Evolutionary conservation across 2,329 filamentous ascomycete genomes (phyloP).

Genomic region (Fusarium tricinctum): DNA sequence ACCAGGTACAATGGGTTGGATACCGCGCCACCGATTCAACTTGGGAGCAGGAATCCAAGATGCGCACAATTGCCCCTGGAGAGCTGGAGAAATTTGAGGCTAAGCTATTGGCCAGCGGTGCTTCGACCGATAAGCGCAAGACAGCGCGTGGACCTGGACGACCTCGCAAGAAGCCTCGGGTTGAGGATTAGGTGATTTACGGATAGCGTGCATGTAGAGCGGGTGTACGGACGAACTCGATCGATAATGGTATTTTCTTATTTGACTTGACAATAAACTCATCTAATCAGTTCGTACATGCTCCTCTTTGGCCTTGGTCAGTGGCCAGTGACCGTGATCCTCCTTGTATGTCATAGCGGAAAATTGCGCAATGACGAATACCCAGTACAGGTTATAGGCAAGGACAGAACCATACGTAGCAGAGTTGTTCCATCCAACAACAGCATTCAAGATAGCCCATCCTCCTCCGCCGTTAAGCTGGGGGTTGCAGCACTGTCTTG

Average conservation of each 20-base stretch:
- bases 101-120: slow-evolving; percentile 34
- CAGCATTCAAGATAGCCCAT: slow-evolving; percentile 89
- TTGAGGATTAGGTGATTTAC: slow-evolving; percentile 16
- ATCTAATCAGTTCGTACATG: slow-evolving; percentile 11
- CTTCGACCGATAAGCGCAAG: slow-evolving; percentile 44
- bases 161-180: slow-evolving; percentile 45
- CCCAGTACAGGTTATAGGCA: slow-evolving; percentile 90
- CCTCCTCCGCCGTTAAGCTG: slow-evolving; percentile 78
- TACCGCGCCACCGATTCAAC: slow-evolving; percentile 45
- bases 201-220: slow-evolving; percentile 24
- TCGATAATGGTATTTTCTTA: slow-evolving; percentile 31
- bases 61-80: slow-evolving; percentile 43
- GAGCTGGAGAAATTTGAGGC: slow-evolving; percentile 48
- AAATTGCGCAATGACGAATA: slow-evolving; percentile 80
- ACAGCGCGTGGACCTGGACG: slow-evolving; percentile 42
- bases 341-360: slow-evolving; percentile 76
- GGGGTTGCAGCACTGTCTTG: slow-evolving; percentile 80
- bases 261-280: slow-evolving; percentile 5
- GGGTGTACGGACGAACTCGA: slow-evolving; percentile 30
- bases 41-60: slow-evolving; percentile 44
- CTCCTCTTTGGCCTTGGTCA: slow-evolving; percentile 55
- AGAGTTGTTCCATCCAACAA: slow-evolving; percentile 90
- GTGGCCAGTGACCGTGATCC: slow-evolving; percentile 64
- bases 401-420: slow-evolving; percentile 90
- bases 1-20: slow-evolving; percentile 49